Base-by-base conservation (phyloP, 2,329 filamentous ascomycete species). In the Hypoxylon sp. region DNA sequence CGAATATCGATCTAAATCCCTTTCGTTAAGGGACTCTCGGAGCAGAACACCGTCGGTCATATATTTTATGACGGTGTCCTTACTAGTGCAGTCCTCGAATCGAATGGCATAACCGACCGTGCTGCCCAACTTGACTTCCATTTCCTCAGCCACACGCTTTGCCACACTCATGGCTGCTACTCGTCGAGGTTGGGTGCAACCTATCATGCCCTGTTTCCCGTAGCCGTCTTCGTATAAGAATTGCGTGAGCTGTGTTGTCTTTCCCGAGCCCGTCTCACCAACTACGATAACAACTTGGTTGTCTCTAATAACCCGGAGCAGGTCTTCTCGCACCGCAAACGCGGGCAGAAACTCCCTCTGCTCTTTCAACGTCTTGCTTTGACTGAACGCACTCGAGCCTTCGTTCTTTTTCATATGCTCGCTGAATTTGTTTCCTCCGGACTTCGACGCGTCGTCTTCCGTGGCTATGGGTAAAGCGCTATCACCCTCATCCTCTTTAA, bases 121-220 rank as follows among this genome's bases (percentile, higher is more conserved):
- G 59, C 90, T 89, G 50, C 95, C 95, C 8, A 99, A 82, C 59
- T 90, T 90, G 46, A 97, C 93, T 70, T 97, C 92, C 96, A 99
- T 99, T 80, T 99, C 95, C 79, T 99, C 95, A 60, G 92, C 93
- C 39, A 99, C 95, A 82, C 95, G 93, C 78, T 98, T 98, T 1
- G 95, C 95, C 26, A 99, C 95, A 79, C 94, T 97, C 95, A 99
- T 99, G 20, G 95, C 95, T 22, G 95, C 95, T 32, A 99, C 96
- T 83, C 95, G 91, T 72, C 95, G 88, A 54, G 95, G 95, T 71
- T 99, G 95, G 1, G 95, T 99, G 75, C 95, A 99, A 4, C 93
- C 94, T 71, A 99, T 98, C 85, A 97, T 89, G 50, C 95, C 95
- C 30, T 85, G 80, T 57, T 90, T 91, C 13, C 90, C 92, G 75